Conservation (phyloP, 345 rosid species). For the Aurinia saxatilis region DNA sequence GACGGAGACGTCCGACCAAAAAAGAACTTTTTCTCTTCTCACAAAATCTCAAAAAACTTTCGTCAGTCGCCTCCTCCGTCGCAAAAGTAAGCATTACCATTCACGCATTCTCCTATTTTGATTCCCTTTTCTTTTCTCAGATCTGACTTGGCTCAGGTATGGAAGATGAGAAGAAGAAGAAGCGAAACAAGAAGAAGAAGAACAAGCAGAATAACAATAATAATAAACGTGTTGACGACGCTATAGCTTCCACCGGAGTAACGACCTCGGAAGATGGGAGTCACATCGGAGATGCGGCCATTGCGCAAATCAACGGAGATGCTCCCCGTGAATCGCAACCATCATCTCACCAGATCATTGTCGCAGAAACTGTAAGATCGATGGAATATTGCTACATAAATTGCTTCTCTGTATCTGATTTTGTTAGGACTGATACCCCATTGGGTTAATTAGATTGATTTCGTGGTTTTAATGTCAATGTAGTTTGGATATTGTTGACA, state of each 20-base stretch:
- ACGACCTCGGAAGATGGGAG: constrained; percentile 19
- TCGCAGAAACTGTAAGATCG: constrained; percentile 23
- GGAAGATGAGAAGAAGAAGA: constrained; percentile 69
- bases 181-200: constrained; percentile 60
- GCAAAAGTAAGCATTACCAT: too few relatives aligned
- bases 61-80: too few relatives aligned
- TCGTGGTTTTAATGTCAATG: not conserved
- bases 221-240: constrained; percentile 30
- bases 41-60: too few relatives aligned
- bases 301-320: constrained; percentile 22
- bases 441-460: not conserved
- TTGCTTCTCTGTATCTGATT: not conserved
- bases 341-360: constrained; percentile 25
- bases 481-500: not conserved
- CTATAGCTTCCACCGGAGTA: constrained; percentile 13
- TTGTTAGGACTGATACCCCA: not conserved
- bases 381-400: not conserved
- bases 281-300: constrained; percentile 23
- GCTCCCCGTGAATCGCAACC: constrained; percentile 9
- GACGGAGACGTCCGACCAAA: too few relatives aligned
- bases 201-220: constrained; percentile 29
- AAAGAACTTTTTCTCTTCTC: too few relatives aligned
- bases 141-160: constrained; percentile 35
- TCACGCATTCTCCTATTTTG: too few relatives aligned
- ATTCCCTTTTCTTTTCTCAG: too few relatives aligned